Conservation (phyloP, 2,329 filamentous ascomycete genomes). For the Sordariomycetes sp. region DNA sequence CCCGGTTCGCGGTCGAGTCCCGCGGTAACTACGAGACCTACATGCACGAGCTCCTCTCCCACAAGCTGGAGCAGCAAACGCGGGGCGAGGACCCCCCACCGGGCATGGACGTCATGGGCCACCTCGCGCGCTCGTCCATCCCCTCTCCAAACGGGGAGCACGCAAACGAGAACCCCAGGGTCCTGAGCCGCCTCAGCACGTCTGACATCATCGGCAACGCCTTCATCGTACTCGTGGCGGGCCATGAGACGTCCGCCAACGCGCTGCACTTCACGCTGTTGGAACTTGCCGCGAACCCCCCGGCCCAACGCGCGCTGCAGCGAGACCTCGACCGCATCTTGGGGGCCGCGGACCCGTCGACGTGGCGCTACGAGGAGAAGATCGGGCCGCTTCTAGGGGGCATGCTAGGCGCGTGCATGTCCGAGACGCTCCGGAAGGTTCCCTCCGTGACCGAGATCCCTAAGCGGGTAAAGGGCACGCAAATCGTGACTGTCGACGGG, state of each 20-base stretch:
- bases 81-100: slow-evolving; percentile 22
- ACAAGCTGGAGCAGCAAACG: slow-evolving; percentile 35
- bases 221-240: slow-evolving; percentile 56
- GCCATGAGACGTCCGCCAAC: slow-evolving; percentile 72
- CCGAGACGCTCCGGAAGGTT: slow-evolving; percentile 62
- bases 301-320: slow-evolving; percentile 53
- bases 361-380: slow-evolving; percentile 59
- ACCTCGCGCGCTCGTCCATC: slow-evolving; percentile 28
- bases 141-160: background rate
- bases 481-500: slow-evolving; percentile 46
- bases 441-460: slow-evolving; percentile 61
- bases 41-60: slow-evolving; percentile 53
- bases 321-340: slow-evolving; percentile 55
- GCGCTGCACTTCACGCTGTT: slow-evolving; percentile 58
- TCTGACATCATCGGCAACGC: slow-evolving; percentile 62
- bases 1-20: slow-evolving; percentile 38
- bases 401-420: slow-evolving; percentile 62
- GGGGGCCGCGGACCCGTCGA: slow-evolving; percentile 34
- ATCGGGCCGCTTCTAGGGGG: slow-evolving; percentile 54
- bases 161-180: background rate
- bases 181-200: slow-evolving; percentile 29
- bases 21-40: slow-evolving; percentile 54
- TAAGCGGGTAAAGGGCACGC: slow-evolving; percentile 43
- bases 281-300: slow-evolving; percentile 51
- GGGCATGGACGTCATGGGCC: slow-evolving; percentile 39